These are phyloP conservation scores for Xylaria longipes DNA, from an alignment of 495 filamentous ascomycete genomes.

Conservation along the genomic window DNA sequence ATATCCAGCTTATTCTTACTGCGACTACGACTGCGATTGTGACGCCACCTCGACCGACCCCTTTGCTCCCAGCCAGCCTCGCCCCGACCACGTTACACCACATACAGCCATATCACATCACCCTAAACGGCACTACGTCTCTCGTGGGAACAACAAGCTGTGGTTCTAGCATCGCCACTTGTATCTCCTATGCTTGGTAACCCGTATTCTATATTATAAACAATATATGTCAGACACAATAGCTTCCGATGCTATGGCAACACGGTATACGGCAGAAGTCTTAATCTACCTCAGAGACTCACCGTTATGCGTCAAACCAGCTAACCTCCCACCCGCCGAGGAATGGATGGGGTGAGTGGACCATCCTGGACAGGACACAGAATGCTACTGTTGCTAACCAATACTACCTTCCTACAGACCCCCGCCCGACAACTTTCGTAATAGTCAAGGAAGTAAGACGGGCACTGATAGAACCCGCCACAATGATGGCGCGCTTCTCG, in stretches of 20 bases:
- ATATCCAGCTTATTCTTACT: constrained; percentile 1
- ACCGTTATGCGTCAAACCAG: constrained; percentile 82
- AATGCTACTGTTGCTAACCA: constrained; percentile 30
- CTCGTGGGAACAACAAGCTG: not conserved
- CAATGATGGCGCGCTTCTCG: constrained; percentile 49
- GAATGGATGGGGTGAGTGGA: constrained; percentile 95
- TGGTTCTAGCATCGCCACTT: not conserved
- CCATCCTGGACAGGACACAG: not conserved
- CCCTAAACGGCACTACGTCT: not conserved
- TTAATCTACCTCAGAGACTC: constrained; percentile 79
- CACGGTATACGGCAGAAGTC: constrained; percentile 79
- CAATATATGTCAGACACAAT: constrained; percentile 29
- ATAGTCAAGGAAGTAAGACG: constrained; percentile 44
- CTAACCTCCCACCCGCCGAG: constrained; percentile 81
- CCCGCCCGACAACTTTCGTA: constrained; percentile 51
- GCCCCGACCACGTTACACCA: not conserved
- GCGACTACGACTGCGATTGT: constrained; percentile 12
- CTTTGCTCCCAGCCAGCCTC: constrained; percentile 3
- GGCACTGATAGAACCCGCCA: constrained; percentile 51
- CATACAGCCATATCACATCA: not conserved
- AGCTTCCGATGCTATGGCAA: constrained; percentile 50
- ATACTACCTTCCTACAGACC: constrained; percentile 39
- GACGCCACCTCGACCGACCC: not conserved
- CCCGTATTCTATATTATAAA: constrained; percentile 26
- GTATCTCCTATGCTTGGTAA: constrained; percentile 13